Percentiles rank a stretch among this genome's conserved stretches.
Evolutionary conservation across 2,329 filamentous ascomycete genomes (phyloP).

Genomic region (Albifimbria verrucaria): DNA sequence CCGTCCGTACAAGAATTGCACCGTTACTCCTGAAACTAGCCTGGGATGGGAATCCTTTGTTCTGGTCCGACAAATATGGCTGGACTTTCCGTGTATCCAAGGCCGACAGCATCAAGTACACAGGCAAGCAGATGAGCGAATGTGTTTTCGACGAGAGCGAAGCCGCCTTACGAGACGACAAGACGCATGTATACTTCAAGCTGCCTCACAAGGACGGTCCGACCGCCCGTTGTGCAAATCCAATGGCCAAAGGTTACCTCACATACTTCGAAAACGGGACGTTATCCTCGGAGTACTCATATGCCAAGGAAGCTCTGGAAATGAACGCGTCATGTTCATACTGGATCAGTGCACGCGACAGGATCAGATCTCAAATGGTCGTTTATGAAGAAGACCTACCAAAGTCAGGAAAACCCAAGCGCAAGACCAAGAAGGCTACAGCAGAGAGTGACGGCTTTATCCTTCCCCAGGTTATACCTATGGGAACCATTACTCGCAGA

Average conservation of each 20-base stretch:
- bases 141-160: slow-evolving; percentile 81
- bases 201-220: slow-evolving; percentile 95
- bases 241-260: slow-evolving; percentile 87
- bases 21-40: slow-evolving; percentile 78
- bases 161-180: slow-evolving; percentile 61
- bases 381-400: slow-evolving; percentile 70
- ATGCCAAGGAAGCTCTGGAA: slow-evolving; percentile 91
- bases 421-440: slow-evolving; percentile 14
- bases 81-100: slow-evolving; percentile 84
- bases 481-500: slow-evolving; percentile 93
- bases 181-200: slow-evolving; percentile 73
- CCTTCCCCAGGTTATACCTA: slow-evolving; percentile 91
- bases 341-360: slow-evolving; percentile 93
- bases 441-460: slow-evolving; percentile 65
- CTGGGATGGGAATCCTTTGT: slow-evolving; percentile 85
- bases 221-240: slow-evolving; percentile 76
- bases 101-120: slow-evolving; percentile 60
- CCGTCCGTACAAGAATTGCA: slow-evolving; percentile 83
- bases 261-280: slow-evolving; percentile 87
- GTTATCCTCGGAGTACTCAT: slow-evolving; percentile 80
- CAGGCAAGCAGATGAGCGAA: slow-evolving; percentile 65
- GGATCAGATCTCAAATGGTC: slow-evolving; percentile 94
- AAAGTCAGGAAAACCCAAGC: slow-evolving; percentile 1
- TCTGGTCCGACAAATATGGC: slow-evolving; percentile 90
- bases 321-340: slow-evolving; percentile 99